A percentile compares a stretch with the other conserved stretches of the same genome.
Evolutionary conservation across 768 basidiomycete genomes (phyloP).

Genomic region (Macrolepiota fuliginosa): DNA sequence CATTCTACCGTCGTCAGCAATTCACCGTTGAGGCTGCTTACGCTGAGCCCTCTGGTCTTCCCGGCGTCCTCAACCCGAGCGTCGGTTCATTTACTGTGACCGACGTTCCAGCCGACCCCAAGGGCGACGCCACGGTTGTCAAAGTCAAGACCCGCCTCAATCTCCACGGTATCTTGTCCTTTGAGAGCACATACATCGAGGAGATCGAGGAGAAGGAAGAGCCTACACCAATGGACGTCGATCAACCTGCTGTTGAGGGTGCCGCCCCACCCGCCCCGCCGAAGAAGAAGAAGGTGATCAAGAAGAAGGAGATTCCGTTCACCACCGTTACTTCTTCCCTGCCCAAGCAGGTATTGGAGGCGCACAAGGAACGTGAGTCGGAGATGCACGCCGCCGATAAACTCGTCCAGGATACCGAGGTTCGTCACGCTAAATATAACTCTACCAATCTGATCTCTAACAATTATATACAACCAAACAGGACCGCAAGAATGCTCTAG

Average conservation of each 20-base stretch:
- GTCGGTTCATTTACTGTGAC: slow-evolving; percentile 81
- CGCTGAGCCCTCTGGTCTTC: slow-evolving; percentile 67
- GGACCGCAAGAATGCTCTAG: slow-evolving; percentile 98
- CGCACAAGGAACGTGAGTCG: slow-evolving; percentile 76
- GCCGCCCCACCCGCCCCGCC: slow-evolving; percentile 39
- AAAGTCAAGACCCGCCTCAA: slow-evolving; percentile 92
- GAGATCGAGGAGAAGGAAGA: slow-evolving; percentile 80
- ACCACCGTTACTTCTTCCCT: slow-evolving; percentile 62
- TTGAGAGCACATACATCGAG: slow-evolving; percentile 85
- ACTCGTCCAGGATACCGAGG: slow-evolving; percentile 97
- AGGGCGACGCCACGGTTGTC: slow-evolving; percentile 75
- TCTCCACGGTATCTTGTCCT: slow-evolving; percentile 81
- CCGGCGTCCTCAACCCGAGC: slow-evolving; percentile 83
- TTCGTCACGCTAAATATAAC: slow-evolving; percentile 33
- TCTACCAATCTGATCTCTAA: too few species aligned
- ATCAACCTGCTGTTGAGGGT: slow-evolving; percentile 35
- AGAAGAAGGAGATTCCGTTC: slow-evolving; percentile 81
- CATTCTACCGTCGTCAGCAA: slow-evolving; percentile 85
- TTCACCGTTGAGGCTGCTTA: slow-evolving; percentile 91
- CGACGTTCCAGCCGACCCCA: slow-evolving; percentile 64
- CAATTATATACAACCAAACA: slow-evolving; percentile 23
- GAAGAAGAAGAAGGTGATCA: slow-evolving; percentile 85
- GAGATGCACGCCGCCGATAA: slow-evolving; percentile 91
- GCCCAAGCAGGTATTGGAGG: slow-evolving; percentile 62
- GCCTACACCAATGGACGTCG: slow-evolving; percentile 65